Evolutionary conservation across 768 basidiomycete genomes (phyloP).

Genomic region (Candolleomyces eurysporus): DNA sequence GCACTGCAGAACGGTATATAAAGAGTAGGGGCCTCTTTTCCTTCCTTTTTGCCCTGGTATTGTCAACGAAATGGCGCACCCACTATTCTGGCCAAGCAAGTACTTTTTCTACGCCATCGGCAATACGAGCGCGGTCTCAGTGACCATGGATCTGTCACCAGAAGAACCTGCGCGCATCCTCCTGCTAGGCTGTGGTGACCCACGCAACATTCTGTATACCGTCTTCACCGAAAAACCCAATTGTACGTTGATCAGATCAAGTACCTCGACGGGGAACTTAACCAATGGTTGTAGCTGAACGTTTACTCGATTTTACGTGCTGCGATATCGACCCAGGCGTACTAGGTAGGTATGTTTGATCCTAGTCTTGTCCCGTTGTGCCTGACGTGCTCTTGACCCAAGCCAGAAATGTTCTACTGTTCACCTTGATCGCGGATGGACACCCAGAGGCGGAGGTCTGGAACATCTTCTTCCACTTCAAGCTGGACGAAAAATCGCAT

Average conservation of each 20-base stretch:
- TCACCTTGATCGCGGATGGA: slow-evolving; percentile 40
- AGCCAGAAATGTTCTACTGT: slow-evolving; percentile 51
- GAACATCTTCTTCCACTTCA: slow-evolving; percentile 51
- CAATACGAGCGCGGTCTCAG: slow-evolving; percentile 52
- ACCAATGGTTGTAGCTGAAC: slow-evolving; percentile 14
- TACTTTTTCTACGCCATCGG: slow-evolving; percentile 58
- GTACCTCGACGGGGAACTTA: background rate
- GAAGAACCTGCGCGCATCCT: slow-evolving; percentile 46
- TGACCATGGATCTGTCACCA: slow-evolving; percentile 46
- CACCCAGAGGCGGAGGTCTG: slow-evolving; percentile 22
- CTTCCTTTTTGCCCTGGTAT: too few species aligned
- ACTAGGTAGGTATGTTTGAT: slow-evolving; percentile 30
- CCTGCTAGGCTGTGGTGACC: slow-evolving; percentile 59
- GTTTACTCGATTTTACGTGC: slow-evolving; percentile 47
- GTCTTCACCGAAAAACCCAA: slow-evolving; percentile 26
- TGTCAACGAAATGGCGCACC: slow-evolving; percentile 37
- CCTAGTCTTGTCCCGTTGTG: too few species aligned
- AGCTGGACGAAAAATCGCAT: slow-evolving; percentile 35
- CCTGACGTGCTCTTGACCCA: background rate
- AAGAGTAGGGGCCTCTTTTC: too few species aligned
- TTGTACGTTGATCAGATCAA: slow-evolving; percentile 17
- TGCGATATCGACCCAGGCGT: slow-evolving; percentile 50
- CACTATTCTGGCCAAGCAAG: slow-evolving; percentile 40
- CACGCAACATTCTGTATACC: slow-evolving; percentile 52
- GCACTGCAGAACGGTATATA: too few species aligned